Base-by-base conservation (phyloP, 108 stramenopile genomes). In the Discostella pseudostelligera region DNA sequence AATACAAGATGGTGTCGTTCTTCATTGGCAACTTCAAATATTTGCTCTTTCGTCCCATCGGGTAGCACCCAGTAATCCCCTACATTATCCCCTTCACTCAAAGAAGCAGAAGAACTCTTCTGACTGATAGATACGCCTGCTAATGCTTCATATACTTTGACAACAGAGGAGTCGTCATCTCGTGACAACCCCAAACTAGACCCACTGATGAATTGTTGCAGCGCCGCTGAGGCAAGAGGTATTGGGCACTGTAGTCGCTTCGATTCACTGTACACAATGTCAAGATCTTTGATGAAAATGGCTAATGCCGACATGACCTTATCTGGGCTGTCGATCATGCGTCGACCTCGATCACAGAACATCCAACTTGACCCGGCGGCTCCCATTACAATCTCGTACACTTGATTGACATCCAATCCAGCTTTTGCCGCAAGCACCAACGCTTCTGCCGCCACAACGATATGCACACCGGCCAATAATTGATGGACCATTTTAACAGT, bases 401-500 rank as follows among this genome's bases (percentile, higher is more conserved):
- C n/a, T n/a, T n/a, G n/a, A n/a, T n/a, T n/a, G n/a, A n/a, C n/a
- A n/a, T n/a, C n/a, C n/a, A n/a, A n/a, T n/a, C n/a, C n/a, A n/a
- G n/a, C n/a, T n/a, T n/a, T n/a, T n/a, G n/a, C n/a, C n/a, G n/a
- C 81, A 35, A 92, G 48, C 19, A 83, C 81, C 53, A 82, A 59
- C 5, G 90, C 90, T 53, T 92, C 90, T 0, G 87, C 86, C 2
- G 84, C 85, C n/a, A n/a, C n/a, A 2, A 81, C 86, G 22, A 76
- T 65, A 59, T 88, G 74, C 56, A 87, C 84, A 8, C 87, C 90
- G 9, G 90, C 90, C 32, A 92, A 58, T 1, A 92, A 54, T 55
- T 92, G 90, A 65, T 92, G 90, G 0, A 88, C 86, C 69, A 84
- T 78, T 59, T 92, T 90, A 29, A 84, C 86, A 7, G 85, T 87